phyloP scores from a whole-genome alignment of 306 rosid species.

The Geum urbanum region DNA sequence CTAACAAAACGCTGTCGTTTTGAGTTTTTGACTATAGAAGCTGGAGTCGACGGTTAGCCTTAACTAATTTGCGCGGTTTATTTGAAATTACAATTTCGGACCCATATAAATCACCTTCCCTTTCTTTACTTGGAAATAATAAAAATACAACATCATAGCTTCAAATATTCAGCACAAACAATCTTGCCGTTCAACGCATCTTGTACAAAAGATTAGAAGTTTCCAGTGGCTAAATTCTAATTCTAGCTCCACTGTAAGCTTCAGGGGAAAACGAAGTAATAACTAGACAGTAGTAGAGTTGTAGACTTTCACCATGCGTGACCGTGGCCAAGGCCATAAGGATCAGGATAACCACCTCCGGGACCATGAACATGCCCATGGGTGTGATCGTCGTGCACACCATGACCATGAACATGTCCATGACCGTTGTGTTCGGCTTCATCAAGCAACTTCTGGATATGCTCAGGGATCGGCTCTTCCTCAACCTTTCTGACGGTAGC shows the following conservation, averaged over 20 bases:
- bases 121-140: not conserved
- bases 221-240: slow-evolving; percentile 1
- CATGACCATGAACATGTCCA: slow-evolving; percentile 24
- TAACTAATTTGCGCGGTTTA: not conserved
- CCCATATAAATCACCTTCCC: not conserved
- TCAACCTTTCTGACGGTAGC: slow-evolving; percentile 54
- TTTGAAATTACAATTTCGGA: not conserved
- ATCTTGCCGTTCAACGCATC: slow-evolving; percentile 5
- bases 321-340: slow-evolving; percentile 68
- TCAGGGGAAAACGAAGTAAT: not conserved
- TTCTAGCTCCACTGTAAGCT: slow-evolving; percentile 4
- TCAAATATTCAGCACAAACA: not conserved
- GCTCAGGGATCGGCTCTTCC: slow-evolving; percentile 64
- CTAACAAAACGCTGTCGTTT: not conserved
- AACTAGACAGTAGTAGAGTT: not conserved
- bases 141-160: slow-evolving; percentile 12
- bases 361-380: slow-evolving; percentile 41
- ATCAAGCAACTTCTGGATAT: slow-evolving; percentile 53
- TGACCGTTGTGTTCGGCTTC: slow-evolving; percentile 46
- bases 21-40: not conserved
- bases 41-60: not conserved
- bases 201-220: slow-evolving; percentile 5
- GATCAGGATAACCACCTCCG: slow-evolving; percentile 56
- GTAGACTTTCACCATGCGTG: slow-evolving; percentile 46
- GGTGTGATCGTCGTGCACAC: slow-evolving; percentile 24